These are phyloP conservation scores for Aspergillus biplanus DNA, from an alignment of 495 filamentous ascomycete genomes.

Conservation along the genomic window DNA sequence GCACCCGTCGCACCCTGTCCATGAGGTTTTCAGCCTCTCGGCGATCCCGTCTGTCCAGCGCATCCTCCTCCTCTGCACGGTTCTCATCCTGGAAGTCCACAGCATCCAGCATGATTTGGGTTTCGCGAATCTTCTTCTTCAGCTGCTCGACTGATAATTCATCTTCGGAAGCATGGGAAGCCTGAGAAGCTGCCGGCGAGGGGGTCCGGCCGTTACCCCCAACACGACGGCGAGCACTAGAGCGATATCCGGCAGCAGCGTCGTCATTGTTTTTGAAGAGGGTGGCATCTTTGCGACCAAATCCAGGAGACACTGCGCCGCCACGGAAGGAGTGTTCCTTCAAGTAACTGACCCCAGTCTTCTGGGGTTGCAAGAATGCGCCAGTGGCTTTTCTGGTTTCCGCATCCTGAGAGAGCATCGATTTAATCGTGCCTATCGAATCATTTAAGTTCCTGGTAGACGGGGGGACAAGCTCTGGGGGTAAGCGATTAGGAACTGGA, in stretches of 20 bases:
- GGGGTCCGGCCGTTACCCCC: constrained; percentile 77
- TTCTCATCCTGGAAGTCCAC: constrained; percentile 97
- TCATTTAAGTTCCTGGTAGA: constrained; percentile 93
- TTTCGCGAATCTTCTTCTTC: constrained; percentile 91
- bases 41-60: constrained; percentile 85
- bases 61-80: constrained; percentile 86
- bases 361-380: constrained; percentile 86
- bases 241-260: constrained; percentile 81
- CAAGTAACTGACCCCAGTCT: constrained; percentile 96
- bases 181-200: constrained; percentile 71
- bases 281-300: constrained; percentile 85
- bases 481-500: constrained; percentile 86
- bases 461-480: constrained; percentile 92
- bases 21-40: constrained; percentile 94
- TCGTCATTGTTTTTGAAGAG: constrained; percentile 97
- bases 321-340: constrained; percentile 92
- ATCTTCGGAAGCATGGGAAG: constrained; percentile 78
- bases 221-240: constrained; percentile 85
- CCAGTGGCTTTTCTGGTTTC: constrained; percentile 81
- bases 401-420: constrained; percentile 87
- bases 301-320: constrained; percentile 42
- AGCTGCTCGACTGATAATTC: constrained; percentile 87
- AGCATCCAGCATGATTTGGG: constrained; percentile 93
- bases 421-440: constrained; percentile 91
- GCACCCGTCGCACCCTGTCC: constrained; percentile 86